Conservation (phyloP, 768 basidiomycete species). For the Coprinellus aureogranulatus region DNA sequence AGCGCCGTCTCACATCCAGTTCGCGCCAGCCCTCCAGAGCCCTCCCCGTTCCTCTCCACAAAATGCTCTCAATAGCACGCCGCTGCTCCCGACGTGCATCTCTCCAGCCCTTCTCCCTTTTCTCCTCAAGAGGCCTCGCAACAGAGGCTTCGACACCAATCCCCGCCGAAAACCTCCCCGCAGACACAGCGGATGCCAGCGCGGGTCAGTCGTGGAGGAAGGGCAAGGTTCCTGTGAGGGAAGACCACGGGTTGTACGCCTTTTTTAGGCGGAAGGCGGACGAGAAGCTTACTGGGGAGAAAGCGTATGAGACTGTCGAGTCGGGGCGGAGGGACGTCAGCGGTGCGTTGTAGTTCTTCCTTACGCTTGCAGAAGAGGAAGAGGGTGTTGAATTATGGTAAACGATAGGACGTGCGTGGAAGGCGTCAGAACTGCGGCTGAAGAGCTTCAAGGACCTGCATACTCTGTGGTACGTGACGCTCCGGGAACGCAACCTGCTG, state of each 20-base stretch:
- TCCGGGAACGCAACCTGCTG: conserved; percentile 87
- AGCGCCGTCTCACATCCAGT: not conserved
- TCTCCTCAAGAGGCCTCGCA: not conserved
- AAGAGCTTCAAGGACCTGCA: conserved; percentile 95
- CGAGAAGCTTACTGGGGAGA: conserved; percentile 41
- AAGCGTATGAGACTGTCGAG: conserved; percentile 51
- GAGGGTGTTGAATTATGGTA: not conserved
- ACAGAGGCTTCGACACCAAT: not conserved
- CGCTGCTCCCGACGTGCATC: not conserved
- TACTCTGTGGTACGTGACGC: conserved; percentile 87
- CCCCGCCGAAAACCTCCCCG: not conserved
- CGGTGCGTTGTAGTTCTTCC: conserved; percentile 20
- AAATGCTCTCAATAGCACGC: not conserved
- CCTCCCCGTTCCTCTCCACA: not conserved
- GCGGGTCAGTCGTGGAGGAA: conserved; percentile 12
- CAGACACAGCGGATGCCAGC: not conserved
- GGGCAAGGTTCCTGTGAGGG: conserved; percentile 34
- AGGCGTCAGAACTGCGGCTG: conserved; percentile 76
- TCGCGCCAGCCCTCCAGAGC: too few relatives aligned
- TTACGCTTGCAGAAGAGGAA: not conserved
- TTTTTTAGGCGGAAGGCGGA: conserved; percentile 67
- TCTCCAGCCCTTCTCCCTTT: not conserved
- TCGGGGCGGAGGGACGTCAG: conserved; percentile 26
- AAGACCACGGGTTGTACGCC: conserved; percentile 72
- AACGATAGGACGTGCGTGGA: conserved; percentile 78